phyloP scores from a whole-genome alignment of 2,329 filamentous ascomycete species.

The Botrytis aclada region DNA sequence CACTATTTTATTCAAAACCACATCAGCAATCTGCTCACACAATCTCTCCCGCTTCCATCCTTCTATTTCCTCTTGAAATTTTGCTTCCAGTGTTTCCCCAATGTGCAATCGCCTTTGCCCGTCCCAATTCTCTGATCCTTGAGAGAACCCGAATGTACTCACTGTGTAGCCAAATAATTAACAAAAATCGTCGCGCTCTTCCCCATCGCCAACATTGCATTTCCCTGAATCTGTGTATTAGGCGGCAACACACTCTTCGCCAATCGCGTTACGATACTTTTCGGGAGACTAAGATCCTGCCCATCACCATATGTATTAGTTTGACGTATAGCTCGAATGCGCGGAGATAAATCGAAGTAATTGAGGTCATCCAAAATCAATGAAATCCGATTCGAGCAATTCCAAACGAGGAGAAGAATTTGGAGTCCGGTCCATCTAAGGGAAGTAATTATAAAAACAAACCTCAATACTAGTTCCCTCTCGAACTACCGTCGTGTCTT shows the following conservation, averaged over 20 bases:
- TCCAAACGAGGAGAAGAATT: neutral
- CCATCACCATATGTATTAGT: neutral
- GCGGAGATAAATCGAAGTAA: neutral
- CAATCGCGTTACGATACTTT: constrained; percentile 75
- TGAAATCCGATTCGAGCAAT: neutral
- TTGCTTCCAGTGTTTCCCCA: neutral
- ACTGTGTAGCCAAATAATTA: constrained; percentile 74
- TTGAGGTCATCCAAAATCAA: neutral
- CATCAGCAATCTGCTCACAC: neutral
- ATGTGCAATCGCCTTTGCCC: neutral
- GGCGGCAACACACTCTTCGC: constrained; percentile 77
- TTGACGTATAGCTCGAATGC: neutral
- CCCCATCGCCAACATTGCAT: constrained; percentile 73
- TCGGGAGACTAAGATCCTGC: constrained; percentile 73
- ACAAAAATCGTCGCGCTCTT: constrained; percentile 84
- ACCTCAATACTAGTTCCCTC: constrained; percentile 51
- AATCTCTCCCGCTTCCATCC: neutral
- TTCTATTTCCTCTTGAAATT: neutral
- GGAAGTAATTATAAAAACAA: constrained; percentile 16
- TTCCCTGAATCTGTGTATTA: constrained; percentile 80
- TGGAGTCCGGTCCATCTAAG: neutral
- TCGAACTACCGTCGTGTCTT: constrained; percentile 27
- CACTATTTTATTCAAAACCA: constrained; percentile 46
- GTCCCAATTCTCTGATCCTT: neutral
- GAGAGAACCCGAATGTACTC: constrained; percentile 39